Percentiles rank a stretch among this genome's conserved stretches.
Evolutionary conservation across 352 stramenopile genomes (phyloP).

Genomic region (Pythium sukuiense): DNA sequence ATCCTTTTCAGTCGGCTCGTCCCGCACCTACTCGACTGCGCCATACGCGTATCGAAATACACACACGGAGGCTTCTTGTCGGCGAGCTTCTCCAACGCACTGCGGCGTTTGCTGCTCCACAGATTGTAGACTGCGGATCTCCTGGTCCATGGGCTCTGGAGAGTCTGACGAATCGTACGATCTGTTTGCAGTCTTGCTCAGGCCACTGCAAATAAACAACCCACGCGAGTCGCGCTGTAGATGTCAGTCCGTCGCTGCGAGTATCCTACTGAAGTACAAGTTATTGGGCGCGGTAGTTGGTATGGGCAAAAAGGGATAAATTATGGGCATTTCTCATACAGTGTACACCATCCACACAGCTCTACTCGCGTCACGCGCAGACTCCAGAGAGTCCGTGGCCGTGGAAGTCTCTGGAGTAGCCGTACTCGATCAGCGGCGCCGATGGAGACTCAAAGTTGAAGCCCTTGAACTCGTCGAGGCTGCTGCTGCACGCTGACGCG

Average conservation of each 20-base stretch:
- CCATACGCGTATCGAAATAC: constrained; percentile 94
- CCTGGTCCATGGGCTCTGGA: no score
- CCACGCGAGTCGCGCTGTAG: no score
- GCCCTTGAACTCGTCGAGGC: constrained; percentile 72
- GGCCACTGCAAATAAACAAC: no score
- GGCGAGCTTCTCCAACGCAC: constrained; percentile 88
- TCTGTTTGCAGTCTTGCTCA: no score
- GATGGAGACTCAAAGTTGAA: constrained; percentile 84
- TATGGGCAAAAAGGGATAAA: background rate
- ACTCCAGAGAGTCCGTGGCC: constrained; percentile 21
- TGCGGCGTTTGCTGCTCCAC: constrained; percentile 92
- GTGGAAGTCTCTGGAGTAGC: constrained; percentile 45
- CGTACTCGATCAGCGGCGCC: constrained; percentile 53
- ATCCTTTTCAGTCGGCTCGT: constrained; percentile 90
- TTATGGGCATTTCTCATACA: background rate
- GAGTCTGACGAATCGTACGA: no score
- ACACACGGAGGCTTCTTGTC: constrained; percentile 92
- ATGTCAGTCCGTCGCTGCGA: no score
- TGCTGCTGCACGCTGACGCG: constrained; percentile 8
- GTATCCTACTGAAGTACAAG: no score
- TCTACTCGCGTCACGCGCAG: constrained; percentile 17
- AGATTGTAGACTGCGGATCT: constrained; percentile 88
- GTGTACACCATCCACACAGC: background rate
- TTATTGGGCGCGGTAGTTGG: no score
- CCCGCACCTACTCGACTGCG: constrained; percentile 88